Conservation (phyloP, 202 grass and related monocot genomes). For the Panicum virgatum region DNA sequence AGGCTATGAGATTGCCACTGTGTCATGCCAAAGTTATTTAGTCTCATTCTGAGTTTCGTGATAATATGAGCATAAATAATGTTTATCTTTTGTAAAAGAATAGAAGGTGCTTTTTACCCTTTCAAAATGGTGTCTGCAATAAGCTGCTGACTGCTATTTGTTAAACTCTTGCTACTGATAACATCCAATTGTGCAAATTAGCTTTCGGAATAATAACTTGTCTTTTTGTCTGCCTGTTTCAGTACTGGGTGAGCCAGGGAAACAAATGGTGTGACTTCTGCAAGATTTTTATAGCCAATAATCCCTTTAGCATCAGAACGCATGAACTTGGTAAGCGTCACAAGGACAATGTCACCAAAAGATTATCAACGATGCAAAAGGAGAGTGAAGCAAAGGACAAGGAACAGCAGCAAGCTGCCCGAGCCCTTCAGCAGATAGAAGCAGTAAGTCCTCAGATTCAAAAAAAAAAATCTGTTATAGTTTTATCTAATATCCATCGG, state of each 20-base stretch:
- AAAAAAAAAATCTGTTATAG: too few species aligned
- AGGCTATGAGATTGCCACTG: background rate
- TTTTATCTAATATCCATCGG: background rate
- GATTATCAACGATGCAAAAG: conserved; percentile 80
- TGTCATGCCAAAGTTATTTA: background rate
- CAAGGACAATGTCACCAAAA: conserved; percentile 90
- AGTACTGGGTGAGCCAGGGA: conserved; percentile 99
- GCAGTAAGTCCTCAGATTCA: conserved; percentile 49
- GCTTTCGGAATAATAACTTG: background rate
- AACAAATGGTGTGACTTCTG: conserved; percentile 99
- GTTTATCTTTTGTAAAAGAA: background rate
- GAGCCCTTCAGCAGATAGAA: conserved; percentile 88
- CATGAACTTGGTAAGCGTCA: conserved; percentile 96
- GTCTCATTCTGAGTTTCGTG: background rate
- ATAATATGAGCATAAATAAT: background rate
- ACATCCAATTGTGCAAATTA: background rate
- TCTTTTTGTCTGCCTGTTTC: conserved; percentile 38
- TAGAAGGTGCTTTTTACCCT: background rate
- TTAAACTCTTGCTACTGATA: background rate
- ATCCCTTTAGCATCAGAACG: conserved; percentile 82
- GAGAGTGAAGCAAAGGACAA: conserved; percentile 81
- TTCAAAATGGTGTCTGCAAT: background rate
- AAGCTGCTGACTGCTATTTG: background rate
- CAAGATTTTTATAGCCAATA: conserved; percentile 91
- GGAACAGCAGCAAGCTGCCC: conserved; percentile 74